Evolutionary conservation across 306 rosid genomes (phyloP).

Genomic region (Urtica urens): DNA sequence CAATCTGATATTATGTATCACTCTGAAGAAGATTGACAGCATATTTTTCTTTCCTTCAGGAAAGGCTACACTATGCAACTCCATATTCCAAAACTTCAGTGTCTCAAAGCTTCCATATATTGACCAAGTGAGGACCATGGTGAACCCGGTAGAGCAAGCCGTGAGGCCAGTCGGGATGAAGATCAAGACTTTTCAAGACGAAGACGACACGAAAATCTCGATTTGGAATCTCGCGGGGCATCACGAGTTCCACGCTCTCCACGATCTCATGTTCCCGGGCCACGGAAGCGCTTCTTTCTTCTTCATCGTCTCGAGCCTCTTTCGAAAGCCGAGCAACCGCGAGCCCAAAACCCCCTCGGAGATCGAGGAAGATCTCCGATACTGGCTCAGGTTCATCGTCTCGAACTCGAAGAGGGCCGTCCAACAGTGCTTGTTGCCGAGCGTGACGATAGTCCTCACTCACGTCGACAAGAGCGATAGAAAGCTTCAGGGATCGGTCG

Average conservation of each 20-base stretch:
- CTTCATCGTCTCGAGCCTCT: slow-evolving; percentile 58
- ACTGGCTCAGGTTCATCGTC: slow-evolving; percentile 92
- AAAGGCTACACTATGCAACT: slow-evolving; percentile 69
- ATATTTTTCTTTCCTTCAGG: too few relatives aligned
- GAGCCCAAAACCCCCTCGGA: slow-evolving; percentile 57
- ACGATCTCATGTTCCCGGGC: slow-evolving; percentile 94
- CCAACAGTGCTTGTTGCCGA: slow-evolving; percentile 80
- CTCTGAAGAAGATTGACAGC: too few relatives aligned
- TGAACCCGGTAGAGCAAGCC: slow-evolving; percentile 79
- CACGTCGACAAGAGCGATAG: slow-evolving; percentile 69
- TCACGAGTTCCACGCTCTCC: slow-evolving; percentile 80
- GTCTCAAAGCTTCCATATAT: slow-evolving; percentile 52
- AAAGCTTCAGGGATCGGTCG: slow-evolving; percentile 46
- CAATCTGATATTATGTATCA: too few relatives aligned
- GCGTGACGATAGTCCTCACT: slow-evolving; percentile 75
- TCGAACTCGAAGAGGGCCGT: slow-evolving; percentile 76
- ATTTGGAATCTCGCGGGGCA: slow-evolving; percentile 94
- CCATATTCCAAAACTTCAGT: slow-evolving; percentile 64
- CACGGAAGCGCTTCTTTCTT: slow-evolving; percentile 85
- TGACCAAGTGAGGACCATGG: slow-evolving; percentile 77
- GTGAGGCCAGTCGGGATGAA: slow-evolving; percentile 67
- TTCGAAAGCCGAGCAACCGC: slow-evolving; percentile 61
- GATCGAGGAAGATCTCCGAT: slow-evolving; percentile 89
- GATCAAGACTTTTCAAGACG: slow-evolving; percentile 73
- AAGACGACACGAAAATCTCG: slow-evolving; percentile 52